Conservation (phyloP, 768 basidiomycete genomes). For the Porphyrellus cyaneotinctus region DNA sequence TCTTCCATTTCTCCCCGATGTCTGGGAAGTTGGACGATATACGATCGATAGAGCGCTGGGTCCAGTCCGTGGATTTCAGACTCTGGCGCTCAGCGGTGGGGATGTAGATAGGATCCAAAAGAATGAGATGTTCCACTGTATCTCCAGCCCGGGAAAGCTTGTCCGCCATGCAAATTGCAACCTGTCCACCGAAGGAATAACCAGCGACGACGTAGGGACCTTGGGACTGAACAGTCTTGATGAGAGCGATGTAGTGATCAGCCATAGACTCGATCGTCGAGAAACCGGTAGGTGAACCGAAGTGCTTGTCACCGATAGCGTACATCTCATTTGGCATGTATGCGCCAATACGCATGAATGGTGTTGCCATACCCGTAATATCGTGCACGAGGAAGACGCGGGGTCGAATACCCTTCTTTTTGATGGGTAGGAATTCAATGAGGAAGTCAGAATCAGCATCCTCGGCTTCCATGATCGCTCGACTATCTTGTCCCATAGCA, state of each 20-base stretch:
- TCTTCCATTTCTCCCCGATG: constrained; percentile 31
- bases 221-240: constrained; percentile 23
- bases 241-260: constrained; percentile 30
- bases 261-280: constrained; percentile 29
- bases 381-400: constrained; percentile 30
- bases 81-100: constrained; percentile 25
- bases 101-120: constrained; percentile 31
- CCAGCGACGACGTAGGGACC: constrained; percentile 27
- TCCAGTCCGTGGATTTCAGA: constrained; percentile 31
- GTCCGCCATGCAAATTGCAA: constrained; percentile 40
- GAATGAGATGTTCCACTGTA: constrained; percentile 28
- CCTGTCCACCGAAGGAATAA: constrained; percentile 29
- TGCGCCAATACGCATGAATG: constrained; percentile 31
- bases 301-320: constrained; percentile 28
- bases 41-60: constrained; percentile 28
- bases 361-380: constrained; percentile 31
- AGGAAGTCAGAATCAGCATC: constrained; percentile 29
- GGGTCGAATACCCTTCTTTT: constrained; percentile 29
- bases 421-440: constrained; percentile 28
- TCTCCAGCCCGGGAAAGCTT: too few relatives aligned
- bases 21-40: constrained; percentile 31
- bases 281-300: constrained; percentile 29
- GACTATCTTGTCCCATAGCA: constrained; percentile 26
- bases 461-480: constrained; percentile 30
- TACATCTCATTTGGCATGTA: too few relatives aligned